Base-by-base conservation (phyloP, 371 early-diverging fungal genomes). In the Entomophthora muscae region DNA sequence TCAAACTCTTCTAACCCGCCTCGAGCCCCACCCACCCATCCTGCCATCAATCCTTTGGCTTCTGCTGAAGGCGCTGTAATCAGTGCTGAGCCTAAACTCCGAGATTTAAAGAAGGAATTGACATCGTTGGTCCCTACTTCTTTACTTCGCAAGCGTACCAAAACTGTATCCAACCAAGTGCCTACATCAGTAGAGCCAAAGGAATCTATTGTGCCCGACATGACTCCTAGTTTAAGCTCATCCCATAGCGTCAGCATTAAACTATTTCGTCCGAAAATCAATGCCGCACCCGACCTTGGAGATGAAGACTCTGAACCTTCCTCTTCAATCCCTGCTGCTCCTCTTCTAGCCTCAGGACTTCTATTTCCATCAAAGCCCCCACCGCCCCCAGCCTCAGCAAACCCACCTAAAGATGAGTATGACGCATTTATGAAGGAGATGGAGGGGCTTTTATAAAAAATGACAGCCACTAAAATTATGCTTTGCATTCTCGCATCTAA, bases 41-140 rank as follows among this genome's bases (percentile, higher is more conserved):
- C 17, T 5, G 42, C 5, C 42, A 5, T 17, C 17, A 42, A 17
- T 17, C 5, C 42, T 42, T 42, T 17, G 17, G 5, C 42, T 42
- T 42, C 42, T 17, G 10, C 5, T 42, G 42, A 42, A 42, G 42
- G 42, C 5, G 17, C 10, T 17, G 66, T 72, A 0, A 73, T 74
- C 27, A 59, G 69, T 3, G 74, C 74, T 13, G 71, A 64, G 52
- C 74, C 74, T 28, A 68, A 72, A 65, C 53, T 74, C 30, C 66
- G 74, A 22, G 71, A 74, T 64, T 64, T 74, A 28, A 72, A 68
- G 66, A 74, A 74, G 53, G 74, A 74, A 55, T 57, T 72, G 17
- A 72, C 73, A 1, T 61, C 65, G 3, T 33, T 74, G 17, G 71
- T 74, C 7, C 74, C 74, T 2, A 55, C 68, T 2, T 33, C 74